Conservation (phyloP, 1,284 basidiomycete genomes). For the Erythrobasidium hasegawianum region DNA sequence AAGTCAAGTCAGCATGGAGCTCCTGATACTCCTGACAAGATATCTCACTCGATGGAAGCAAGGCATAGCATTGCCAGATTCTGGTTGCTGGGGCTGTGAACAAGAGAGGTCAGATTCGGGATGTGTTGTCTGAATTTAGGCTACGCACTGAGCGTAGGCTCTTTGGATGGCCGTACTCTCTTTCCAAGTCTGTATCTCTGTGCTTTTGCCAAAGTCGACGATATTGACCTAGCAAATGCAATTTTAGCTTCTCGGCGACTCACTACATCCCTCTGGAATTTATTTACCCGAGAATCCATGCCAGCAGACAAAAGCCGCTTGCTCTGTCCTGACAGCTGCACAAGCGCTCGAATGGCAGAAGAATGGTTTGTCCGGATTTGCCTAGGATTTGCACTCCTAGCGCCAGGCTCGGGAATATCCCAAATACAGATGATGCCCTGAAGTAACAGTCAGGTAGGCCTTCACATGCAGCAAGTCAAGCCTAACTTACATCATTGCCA, state of each 20-base stretch:
- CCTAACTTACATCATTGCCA: background rate
- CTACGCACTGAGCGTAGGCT: background rate
- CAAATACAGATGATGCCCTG: background rate
- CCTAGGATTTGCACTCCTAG: background rate
- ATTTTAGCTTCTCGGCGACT: too few species aligned
- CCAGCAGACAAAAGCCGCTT: slow-evolving; percentile 12
- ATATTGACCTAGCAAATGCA: too few species aligned
- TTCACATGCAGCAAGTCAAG: too few species aligned
- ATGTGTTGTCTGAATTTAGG: background rate
- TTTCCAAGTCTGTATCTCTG: background rate
- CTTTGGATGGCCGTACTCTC: background rate
- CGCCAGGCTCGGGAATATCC: background rate
- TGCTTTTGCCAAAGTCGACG: too few species aligned
- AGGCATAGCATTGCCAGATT: slow-evolving; percentile 14
- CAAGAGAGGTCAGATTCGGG: background rate
- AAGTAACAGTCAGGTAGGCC: too few species aligned
- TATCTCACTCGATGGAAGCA: slow-evolving; percentile 9
- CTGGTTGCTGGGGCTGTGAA: background rate
- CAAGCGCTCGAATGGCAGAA: slow-evolving; percentile 2
- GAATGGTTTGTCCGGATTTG: background rate
- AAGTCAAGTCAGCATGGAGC: too few species aligned
- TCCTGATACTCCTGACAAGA: too few species aligned
- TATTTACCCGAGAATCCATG: slow-evolving; percentile 7
- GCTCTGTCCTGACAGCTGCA: slow-evolving; percentile 4
- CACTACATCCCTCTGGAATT: too few species aligned